Evolutionary conservation across 106 monocot species (phyloP).

Genomic region (Dioscorea alata): DNA sequence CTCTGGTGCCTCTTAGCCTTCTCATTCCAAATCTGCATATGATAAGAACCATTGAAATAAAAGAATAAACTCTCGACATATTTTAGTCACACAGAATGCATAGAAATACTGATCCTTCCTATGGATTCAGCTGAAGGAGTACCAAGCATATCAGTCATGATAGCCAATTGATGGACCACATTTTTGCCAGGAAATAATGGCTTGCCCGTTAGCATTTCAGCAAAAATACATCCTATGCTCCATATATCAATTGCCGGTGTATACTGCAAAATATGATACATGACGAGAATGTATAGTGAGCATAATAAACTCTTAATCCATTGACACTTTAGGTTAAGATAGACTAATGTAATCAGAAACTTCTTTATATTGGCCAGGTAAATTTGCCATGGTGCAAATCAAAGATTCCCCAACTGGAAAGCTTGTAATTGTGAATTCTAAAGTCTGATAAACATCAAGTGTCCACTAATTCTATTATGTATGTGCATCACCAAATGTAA

Average conservation of each 20-base stretch:
- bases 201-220: slow-evolving; percentile 46
- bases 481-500: too few species aligned
- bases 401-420: too few species aligned
- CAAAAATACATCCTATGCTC: slow-evolving; percentile 80
- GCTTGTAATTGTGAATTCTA: too few species aligned
- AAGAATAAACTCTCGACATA: neutral
- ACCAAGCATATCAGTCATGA: slow-evolving; percentile 65
- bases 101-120: slow-evolving; percentile 24
- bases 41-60: neutral
- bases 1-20: slow-evolving; percentile 60
- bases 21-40: slow-evolving; percentile 53
- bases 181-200: slow-evolving; percentile 73
- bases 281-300: too few species aligned
- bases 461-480: too few species aligned
- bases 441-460: too few species aligned
- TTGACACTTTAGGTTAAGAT: too few species aligned
- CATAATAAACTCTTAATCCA: too few species aligned
- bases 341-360: too few species aligned
- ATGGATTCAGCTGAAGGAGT: slow-evolving; percentile 47
- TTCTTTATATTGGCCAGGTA: too few species aligned
- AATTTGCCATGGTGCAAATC: too few species aligned
- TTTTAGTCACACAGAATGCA: neutral
- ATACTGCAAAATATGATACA: slow-evolving; percentile 31
- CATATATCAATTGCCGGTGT: slow-evolving; percentile 69
- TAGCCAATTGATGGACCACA: slow-evolving; percentile 68